phyloP scores from a whole-genome alignment of 768 basidiomycete species.

The Serendipita indica region DNA sequence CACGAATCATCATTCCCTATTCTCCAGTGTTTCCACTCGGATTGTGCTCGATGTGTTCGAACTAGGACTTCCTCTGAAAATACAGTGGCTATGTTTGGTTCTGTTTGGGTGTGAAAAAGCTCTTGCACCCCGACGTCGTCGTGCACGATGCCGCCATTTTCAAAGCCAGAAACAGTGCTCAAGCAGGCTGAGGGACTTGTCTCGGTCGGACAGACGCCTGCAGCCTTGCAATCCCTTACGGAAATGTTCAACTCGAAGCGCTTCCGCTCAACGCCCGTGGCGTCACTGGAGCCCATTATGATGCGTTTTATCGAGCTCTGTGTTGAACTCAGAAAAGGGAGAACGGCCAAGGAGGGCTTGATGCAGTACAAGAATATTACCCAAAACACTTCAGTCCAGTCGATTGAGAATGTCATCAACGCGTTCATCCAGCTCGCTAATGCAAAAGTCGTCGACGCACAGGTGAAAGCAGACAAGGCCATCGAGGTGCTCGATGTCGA shows the following conservation, averaged over 20 bases:
- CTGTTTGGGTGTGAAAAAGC: neutral
- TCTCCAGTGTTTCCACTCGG: no score
- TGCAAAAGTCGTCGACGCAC: slow-evolving; percentile 68
- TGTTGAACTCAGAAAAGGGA: slow-evolving; percentile 85
- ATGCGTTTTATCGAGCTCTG: slow-evolving; percentile 91
- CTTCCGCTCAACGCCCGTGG: slow-evolving; percentile 79
- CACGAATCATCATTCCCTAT: no score
- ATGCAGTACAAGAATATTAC: slow-evolving; percentile 98
- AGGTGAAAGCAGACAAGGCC: slow-evolving; percentile 68
- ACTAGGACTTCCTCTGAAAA: no score
- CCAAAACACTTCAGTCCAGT: slow-evolving; percentile 78
- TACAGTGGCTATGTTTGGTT: neutral
- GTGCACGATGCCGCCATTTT: slow-evolving; percentile 64
- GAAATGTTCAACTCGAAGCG: slow-evolving; percentile 91
- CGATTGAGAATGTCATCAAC: slow-evolving; percentile 84
- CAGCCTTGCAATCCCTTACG: slow-evolving; percentile 76
- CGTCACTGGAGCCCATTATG: slow-evolving; percentile 89
- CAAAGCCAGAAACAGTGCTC: slow-evolving; percentile 78
- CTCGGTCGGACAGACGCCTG: slow-evolving; percentile 79
- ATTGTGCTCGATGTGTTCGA: no score
- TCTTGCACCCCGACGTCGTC: neutral
- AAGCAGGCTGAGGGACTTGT: slow-evolving; percentile 92
- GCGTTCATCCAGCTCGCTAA: slow-evolving; percentile 71
- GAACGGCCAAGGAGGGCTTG: slow-evolving; percentile 86
- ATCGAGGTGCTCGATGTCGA: slow-evolving; percentile 65